These are phyloP conservation scores for Trichoderma asperellum DNA, from an alignment of 2,329 filamentous ascomycete species.

Conservation along the genomic window DNA sequence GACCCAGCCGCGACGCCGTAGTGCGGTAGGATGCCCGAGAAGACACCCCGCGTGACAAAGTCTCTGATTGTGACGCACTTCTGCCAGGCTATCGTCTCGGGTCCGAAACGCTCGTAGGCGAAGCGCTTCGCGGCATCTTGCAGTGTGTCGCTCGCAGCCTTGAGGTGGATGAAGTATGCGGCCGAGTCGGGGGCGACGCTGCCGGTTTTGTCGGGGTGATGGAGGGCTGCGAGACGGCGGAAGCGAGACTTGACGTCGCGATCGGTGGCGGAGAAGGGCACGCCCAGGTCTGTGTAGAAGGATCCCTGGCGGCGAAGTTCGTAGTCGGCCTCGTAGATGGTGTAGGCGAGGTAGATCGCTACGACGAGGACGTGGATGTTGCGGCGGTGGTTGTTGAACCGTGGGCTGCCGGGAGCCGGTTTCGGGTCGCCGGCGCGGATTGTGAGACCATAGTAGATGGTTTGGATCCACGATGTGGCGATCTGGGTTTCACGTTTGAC, in stretches of 20 bases:
- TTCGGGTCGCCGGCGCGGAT: constrained; percentile 88
- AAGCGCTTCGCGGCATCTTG: constrained; percentile 76
- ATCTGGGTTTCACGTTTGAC: constrained; percentile 55
- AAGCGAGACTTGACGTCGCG: constrained; percentile 82
- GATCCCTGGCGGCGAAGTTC: constrained; percentile 71
- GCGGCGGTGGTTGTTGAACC: constrained; percentile 74
- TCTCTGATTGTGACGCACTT: constrained; percentile 71
- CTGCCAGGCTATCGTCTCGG: constrained; percentile 68
- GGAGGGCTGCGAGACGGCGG: constrained; percentile 69
- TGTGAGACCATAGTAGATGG: constrained; percentile 82
- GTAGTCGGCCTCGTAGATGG: constrained; percentile 88
- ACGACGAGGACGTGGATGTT: constrained; percentile 85
- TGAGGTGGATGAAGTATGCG: constrained; percentile 76
- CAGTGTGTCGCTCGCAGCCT: constrained; percentile 80
- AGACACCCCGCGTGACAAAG: constrained; percentile 67
- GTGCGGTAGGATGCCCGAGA: constrained; percentile 63
- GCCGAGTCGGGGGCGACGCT: constrained; percentile 41
- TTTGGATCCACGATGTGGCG: constrained; percentile 76
- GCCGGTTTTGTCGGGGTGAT: constrained; percentile 84
- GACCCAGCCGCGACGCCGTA: constrained; percentile 61
- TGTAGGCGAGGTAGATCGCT: constrained; percentile 83
- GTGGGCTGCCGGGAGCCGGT: constrained; percentile 69
- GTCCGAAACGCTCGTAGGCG: constrained; percentile 88
- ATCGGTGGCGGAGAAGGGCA: constrained; percentile 71
- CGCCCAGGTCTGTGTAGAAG: constrained; percentile 78